Evolutionary conservation across 768 basidiomycete genomes (phyloP), one percentile per base, ranked within the genome.

Genomic region (Suillus sp.): DNA sequence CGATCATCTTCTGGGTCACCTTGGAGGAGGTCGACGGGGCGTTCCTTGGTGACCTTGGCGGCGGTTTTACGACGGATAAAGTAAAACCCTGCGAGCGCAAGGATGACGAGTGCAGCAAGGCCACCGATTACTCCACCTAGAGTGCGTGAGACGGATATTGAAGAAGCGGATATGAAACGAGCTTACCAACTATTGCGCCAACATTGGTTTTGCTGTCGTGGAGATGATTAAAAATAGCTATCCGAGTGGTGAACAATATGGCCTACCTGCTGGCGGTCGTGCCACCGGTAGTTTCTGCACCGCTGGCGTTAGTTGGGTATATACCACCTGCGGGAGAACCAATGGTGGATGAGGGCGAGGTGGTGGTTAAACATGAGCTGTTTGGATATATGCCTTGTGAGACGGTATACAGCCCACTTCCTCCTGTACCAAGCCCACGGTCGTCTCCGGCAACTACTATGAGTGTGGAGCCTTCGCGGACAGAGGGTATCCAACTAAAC

Each of bases 271-370:
- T 65, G 20, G 73, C 66, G 34, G 73, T 66, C 18, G 30, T 32
- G 30, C 20, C 10, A 14, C 67, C 65, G 11, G 63, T 67, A 3
- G 74, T 77, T 27, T 72, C 70, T 13, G 76, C 69, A 8, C 80
- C 79, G 47, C 72, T 76, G 22, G 79, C 73, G 55, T 80, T 81
- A 0, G 90, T 92, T 0, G 88, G 84, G 70, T 89, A 90, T 42
- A 78, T 78, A 0, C 90, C 91, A 42, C 92, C 92, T 25, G 92
- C 92, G 7, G 92, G 90, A 61, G 77, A 79, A 2, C 90, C 91
- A 11, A 89, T 82, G 2, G 92, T 94, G 4, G 92, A 92, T 58
- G 88, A 91, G 0, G 92, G 92, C 58, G 90, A 92, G 16, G 66
- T 74, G 50, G 75, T 71, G 48, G 78, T 83, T 54, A 93, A 71